A percentile compares a stretch with the other conserved stretches of the same genome.
Evolutionary conservation across 2,329 filamentous ascomycete species (phyloP).

Genomic region (Neofusicoccum cordaticola): DNA sequence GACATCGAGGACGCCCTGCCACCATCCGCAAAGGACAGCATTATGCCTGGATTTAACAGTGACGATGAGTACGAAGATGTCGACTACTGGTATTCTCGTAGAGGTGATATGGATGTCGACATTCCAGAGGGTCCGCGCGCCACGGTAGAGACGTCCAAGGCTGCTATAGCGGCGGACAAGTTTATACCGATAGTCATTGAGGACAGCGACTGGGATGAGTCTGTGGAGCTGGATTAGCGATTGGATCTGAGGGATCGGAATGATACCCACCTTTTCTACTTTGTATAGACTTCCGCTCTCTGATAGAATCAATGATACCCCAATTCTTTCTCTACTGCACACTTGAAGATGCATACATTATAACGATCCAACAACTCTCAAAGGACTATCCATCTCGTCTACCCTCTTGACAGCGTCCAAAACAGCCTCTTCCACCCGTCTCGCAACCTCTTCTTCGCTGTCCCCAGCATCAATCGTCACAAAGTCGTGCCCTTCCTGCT

Average conservation of each 20-base stretch:
- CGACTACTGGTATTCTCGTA: background rate
- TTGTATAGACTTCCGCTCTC: background rate
- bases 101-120: background rate
- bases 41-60: background rate
- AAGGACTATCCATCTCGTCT: conserved; percentile 21
- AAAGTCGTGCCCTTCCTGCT: conserved; percentile 52
- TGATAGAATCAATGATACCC: background rate
- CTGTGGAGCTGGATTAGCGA: conserved; percentile 37
- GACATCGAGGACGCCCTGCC: background rate
- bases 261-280: background rate
- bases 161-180: background rate
- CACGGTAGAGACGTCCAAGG: background rate
- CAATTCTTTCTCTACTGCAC: background rate
- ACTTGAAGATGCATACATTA: conserved; percentile 10
- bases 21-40: background rate
- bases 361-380: conserved; percentile 32
- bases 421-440: conserved; percentile 28
- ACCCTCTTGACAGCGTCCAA: conserved; percentile 27
- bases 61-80: background rate
- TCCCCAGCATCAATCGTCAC: conserved; percentile 55
- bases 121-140: background rate
- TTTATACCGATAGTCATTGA: conserved; percentile 44
- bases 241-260: background rate
- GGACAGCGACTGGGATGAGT: conserved; percentile 55
- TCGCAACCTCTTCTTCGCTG: conserved; percentile 51